Evolutionary conservation across 768 basidiomycete genomes (phyloP).

Genomic region (Coprinopsis strossmayeri): DNA sequence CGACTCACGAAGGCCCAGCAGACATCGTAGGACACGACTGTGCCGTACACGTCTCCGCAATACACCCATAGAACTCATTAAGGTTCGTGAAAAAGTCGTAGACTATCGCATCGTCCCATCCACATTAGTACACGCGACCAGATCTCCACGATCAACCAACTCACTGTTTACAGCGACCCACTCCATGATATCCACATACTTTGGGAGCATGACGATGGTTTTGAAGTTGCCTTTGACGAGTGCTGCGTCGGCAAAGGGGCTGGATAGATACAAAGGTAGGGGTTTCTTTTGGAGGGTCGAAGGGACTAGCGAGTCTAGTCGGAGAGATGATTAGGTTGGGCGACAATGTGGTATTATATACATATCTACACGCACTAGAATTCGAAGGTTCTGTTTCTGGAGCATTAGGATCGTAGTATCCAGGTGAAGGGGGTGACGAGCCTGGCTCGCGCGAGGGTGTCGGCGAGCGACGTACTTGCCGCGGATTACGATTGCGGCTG

Average conservation of each 20-base stretch:
- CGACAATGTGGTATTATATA: background rate
- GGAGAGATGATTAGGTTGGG: background rate
- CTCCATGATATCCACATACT: constrained; percentile 97
- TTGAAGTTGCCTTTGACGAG: constrained; percentile 98
- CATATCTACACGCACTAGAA: background rate
- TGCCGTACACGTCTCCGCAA: constrained; percentile 85
- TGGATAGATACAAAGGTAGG: constrained; percentile 76
- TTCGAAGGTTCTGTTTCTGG: background rate
- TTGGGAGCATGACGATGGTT: constrained; percentile 92
- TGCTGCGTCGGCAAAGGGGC: constrained; percentile 95
- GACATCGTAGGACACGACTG: constrained; percentile 91
- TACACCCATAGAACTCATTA: constrained; percentile 94
- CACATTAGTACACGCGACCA: too few species aligned
- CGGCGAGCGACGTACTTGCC: constrained; percentile 5
- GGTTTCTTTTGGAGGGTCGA: constrained; percentile 30
- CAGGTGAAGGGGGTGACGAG: constrained; percentile 5
- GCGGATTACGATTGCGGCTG: constrained; percentile 9
- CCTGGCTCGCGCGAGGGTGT: constrained; percentile 8
- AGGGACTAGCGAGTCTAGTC: constrained; percentile 13
- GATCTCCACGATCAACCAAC: constrained; percentile 17
- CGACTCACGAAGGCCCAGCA: constrained; percentile 77
- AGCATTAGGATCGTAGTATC: background rate
- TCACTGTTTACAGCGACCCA: constrained; percentile 81
- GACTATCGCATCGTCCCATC: too few species aligned
- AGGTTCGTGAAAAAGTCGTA: constrained; percentile 98